Conservation (phyloP, 805 yeast genomes). For the Wickerhamiella spandovensis region DNA sequence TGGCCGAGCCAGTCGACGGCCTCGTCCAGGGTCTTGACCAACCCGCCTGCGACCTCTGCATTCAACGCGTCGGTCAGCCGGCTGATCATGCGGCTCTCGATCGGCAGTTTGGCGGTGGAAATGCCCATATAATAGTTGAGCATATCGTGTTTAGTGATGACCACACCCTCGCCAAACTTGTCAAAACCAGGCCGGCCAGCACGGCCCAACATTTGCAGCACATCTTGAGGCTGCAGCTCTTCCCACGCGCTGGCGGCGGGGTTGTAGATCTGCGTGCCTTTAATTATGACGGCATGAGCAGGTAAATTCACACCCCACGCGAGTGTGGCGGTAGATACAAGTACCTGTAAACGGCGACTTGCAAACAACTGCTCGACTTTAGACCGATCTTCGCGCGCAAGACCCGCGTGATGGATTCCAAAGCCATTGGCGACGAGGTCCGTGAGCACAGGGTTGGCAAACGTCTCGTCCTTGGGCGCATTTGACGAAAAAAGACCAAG, state of each 20-base stretch:
- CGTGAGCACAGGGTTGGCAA: background rate
- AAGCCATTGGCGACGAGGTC: slow-evolving; percentile 52
- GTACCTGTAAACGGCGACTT: slow-evolving; percentile 72
- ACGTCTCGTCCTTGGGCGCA: slow-evolving; percentile 21
- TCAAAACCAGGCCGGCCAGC: slow-evolving; percentile 97
- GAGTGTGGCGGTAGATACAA: slow-evolving; percentile 91
- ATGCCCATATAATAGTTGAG: slow-evolving; percentile 80
- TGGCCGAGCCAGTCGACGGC: slow-evolving; percentile 72
- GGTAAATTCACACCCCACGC: slow-evolving; percentile 99
- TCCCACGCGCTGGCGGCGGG: slow-evolving; percentile 86
- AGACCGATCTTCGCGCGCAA: slow-evolving; percentile 82
- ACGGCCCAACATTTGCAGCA: slow-evolving; percentile 93
- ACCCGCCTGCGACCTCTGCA: slow-evolving; percentile 75
- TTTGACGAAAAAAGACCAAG: slow-evolving; percentile 47
- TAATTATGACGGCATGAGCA: slow-evolving; percentile 91
- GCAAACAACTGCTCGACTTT: slow-evolving; percentile 78
- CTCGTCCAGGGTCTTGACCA: slow-evolving; percentile 43
- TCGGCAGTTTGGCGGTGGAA: slow-evolving; percentile 82
- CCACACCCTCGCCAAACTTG: slow-evolving; percentile 83
- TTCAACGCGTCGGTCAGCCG: slow-evolving; percentile 62
- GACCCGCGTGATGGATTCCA: slow-evolving; percentile 96
- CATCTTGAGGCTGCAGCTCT: slow-evolving; percentile 88
- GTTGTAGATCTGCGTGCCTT: slow-evolving; percentile 87
- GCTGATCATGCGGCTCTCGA: slow-evolving; percentile 73
- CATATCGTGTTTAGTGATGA: slow-evolving; percentile 76